Conservation (phyloP, 495 filamentous ascomycete genomes). For the Neurospora sp. region DNA sequence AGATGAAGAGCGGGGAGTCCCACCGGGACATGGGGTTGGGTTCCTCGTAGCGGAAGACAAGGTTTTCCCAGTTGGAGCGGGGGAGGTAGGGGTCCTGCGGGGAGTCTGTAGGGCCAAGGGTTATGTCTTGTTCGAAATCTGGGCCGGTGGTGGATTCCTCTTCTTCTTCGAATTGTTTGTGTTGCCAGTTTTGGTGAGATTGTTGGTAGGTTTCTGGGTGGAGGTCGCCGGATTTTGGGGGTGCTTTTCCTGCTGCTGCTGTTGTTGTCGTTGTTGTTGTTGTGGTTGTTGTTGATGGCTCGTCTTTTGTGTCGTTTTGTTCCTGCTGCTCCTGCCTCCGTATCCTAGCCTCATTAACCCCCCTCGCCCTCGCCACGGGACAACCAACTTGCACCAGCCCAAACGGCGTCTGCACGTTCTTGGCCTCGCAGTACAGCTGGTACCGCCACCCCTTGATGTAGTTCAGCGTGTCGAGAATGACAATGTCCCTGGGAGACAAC, state of each 20-base stretch:
- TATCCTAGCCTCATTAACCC: constrained; percentile 45
- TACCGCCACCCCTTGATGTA: constrained; percentile 98
- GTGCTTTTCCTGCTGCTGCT: not conserved
- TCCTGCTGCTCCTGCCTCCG: constrained; percentile 4
- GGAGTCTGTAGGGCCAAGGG: too few relatives aligned
- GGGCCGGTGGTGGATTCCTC: not conserved
- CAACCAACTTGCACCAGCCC: constrained; percentile 85
- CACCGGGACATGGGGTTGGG: constrained; percentile 90
- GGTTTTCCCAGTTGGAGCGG: constrained; percentile 69
- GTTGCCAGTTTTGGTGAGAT: not conserved
- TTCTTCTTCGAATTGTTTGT: not conserved
- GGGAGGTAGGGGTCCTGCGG: constrained; percentile 17
- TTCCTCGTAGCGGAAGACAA: constrained; percentile 93
- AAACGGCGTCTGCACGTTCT: constrained; percentile 69
- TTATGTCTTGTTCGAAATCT: constrained; percentile 1
- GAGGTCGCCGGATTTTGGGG: not conserved
- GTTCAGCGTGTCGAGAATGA: constrained; percentile 83
- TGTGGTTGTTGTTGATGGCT: not conserved
- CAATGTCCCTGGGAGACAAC: constrained; percentile 68
- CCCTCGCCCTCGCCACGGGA: constrained; percentile 53
- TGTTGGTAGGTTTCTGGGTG: constrained; percentile 1
- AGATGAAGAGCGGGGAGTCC: constrained; percentile 90
- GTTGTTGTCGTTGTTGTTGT: not conserved
- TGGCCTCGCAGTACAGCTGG: constrained; percentile 90
- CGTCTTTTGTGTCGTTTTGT: constrained; percentile 1